Base-by-base conservation (phyloP, 148 eudicot genomes). In the Spergularia marina region DNA sequence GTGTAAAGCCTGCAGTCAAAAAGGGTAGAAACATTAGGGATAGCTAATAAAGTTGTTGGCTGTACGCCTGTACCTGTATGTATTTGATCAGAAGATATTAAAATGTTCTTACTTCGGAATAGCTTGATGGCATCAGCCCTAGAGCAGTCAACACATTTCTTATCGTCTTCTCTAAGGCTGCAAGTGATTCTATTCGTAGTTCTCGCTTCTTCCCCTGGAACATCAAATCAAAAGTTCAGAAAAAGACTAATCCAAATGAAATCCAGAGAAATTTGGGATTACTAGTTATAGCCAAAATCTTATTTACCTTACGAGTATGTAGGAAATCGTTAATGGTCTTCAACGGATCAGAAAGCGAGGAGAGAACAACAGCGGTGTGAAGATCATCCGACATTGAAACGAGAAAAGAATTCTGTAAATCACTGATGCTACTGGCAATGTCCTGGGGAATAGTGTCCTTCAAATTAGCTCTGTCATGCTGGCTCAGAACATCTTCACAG, bases 321-420 rank as follows among this genome's bases (percentile, higher is more conserved):
- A 95, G 76, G 68, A 95, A 89, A 84, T 95, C 98, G 77, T 95
- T 95, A 75, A 88, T 86, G 71, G 81, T 81, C 80, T 88, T 95
- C 82, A 95, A 84, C 36, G 98, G 98, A 23, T 95, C 98, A 66
- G 98, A 90, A 75, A 95, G 85, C 39, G 92, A 90, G 81, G 91
- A 85, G 66, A 92, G 78, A 75, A 85, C 90, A 54, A 87, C 96
- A 47, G 87, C 74, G 59, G 97, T 89, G 78, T 87, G 98, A 77
- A 95, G 92, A 75, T 95, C 97, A 75, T 95, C 98, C 17, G 82
- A 82, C 97, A 95, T 92, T 71, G 96, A 86, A 51, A 53, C 74
- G 36, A 77, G 68, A 80, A 91, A 85, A 60, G 85, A 88, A 70
- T 85, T 83, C 57, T 81, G 81, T 71, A 95, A 90, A 60, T 85